These are phyloP conservation scores for Hypsizygus marmoreus DNA, from an alignment of 768 basidiomycete genomes.

Conservation along the genomic window DNA sequence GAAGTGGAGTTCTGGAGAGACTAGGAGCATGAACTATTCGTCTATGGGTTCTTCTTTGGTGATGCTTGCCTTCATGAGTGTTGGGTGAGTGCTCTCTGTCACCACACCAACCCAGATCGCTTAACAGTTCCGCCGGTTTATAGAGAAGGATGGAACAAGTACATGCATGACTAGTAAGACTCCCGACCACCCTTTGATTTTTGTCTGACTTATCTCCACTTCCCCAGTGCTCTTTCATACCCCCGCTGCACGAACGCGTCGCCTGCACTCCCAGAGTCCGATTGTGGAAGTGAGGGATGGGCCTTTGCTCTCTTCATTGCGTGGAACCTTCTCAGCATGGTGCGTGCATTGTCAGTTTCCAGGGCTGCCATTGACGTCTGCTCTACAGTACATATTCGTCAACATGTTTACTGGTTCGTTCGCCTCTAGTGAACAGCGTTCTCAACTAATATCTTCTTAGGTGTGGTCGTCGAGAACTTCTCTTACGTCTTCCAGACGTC, in stretches of 20 bases:
- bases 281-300: conserved; percentile 87
- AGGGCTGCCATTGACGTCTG: conserved; percentile 4
- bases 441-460: conserved; percentile 27
- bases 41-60: conserved; percentile 78
- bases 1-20: conserved; percentile 76
- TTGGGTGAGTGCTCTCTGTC: conserved; percentile 61
- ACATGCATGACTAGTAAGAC: conserved; percentile 93
- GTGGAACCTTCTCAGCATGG: conserved; percentile 97
- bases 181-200: not conserved
- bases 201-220: conserved; percentile 9
- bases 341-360: conserved; percentile 32
- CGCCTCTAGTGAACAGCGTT: not conserved
- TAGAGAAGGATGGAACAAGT: conserved; percentile 96
- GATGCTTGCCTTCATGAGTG: conserved; percentile 91
- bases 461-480: conserved; percentile 95
- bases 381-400: conserved; percentile 83
- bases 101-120: not conserved
- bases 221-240: conserved; percentile 65
- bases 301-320: conserved; percentile 87
- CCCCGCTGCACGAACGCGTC: conserved; percentile 76
- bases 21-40: conserved; percentile 73
- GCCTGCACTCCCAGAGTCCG: conserved; percentile 56
- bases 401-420: conserved; percentile 89
- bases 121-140: conserved; percentile 14
- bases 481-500: conserved; percentile 92